Base-by-base conservation (phyloP, 768 basidiomycete genomes). In the Tulasnella sp. region DNA sequence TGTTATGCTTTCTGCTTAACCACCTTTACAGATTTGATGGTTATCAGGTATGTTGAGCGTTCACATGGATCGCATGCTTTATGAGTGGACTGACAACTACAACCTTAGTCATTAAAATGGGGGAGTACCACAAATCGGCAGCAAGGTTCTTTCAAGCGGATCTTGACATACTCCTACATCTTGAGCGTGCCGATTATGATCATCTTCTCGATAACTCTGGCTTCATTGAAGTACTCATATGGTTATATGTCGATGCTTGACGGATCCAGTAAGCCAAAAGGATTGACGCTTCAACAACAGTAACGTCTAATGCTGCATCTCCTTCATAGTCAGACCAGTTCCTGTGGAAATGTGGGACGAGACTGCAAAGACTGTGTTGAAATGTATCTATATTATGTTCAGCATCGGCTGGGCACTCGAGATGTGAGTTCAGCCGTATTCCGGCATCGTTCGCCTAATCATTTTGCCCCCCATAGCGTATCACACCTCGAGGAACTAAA, bases 401-500 rank as follows among this genome's bases (percentile, higher is more conserved):
- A 71, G 85, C 39, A 86, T 89, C 64, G 63, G 83, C 83, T 88
- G 60, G 56, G 81, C 62, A 20, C 16, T 54, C 58, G 50, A 53
- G 27, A 33, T 22, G 22, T 33, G 41, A 6, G 29, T 57, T 27
- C 50, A 22, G n/a, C 25, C 39, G 13, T 49, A 10, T 27, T n/a
- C n/a, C n/a, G n/a, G n/a, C n/a, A n/a, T n/a, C n/a, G n/a, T n/a
- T n/a, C n/a, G n/a, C n/a, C n/a, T n/a, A 10, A 9, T 42, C 10
- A 10, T 13, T 42, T 42, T 10, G 10, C 24, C 20, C n/a, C n/a
- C n/a, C n/a, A n/a, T 24, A 45, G 43, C 16, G 53, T 54, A 9
- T 13, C 86, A 1, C 85, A 88, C 63, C 72, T 88, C 24, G 85
- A 88, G 77, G 86, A 89, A 61, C 71, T 87, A 12, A 69, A 77